Percentiles rank a stretch among this genome's conserved stretches.
phyloP scores from a whole-genome alignment of 2,329 filamentous ascomycete genomes.

The Ceratocystis variospora region DNA sequence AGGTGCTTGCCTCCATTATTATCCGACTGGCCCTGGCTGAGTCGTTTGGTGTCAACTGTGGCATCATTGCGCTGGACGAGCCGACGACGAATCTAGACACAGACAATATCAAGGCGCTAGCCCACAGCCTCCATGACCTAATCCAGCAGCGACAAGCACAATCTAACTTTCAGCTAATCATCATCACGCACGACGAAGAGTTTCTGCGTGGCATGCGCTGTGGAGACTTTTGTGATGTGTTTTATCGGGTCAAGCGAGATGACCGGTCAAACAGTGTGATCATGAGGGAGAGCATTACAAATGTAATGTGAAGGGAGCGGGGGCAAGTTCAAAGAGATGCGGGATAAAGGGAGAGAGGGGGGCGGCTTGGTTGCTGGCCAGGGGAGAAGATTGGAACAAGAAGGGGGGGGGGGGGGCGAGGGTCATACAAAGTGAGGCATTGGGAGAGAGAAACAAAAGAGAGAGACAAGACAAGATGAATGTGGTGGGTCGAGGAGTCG shows the following conservation, averaged over 20 bases:
- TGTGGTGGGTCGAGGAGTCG: neutral
- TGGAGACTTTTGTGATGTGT: constrained; percentile 81
- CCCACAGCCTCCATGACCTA: constrained; percentile 71
- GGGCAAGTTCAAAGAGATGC: too few relatives aligned
- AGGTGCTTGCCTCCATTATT: constrained; percentile 92
- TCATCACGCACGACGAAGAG: constrained; percentile 97
- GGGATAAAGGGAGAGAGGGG: too few relatives aligned
- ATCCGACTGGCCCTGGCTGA: constrained; percentile 92
- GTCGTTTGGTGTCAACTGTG: constrained; percentile 91
- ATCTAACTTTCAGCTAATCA: constrained; percentile 91
- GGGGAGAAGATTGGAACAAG: neutral
- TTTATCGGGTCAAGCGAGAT: constrained; percentile 75
- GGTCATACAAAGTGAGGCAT: neutral
- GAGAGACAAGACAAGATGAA: neutral
- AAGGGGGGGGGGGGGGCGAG: neutral
- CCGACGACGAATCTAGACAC: constrained; percentile 92
- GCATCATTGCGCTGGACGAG: constrained; percentile 90
- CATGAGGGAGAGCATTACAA: constrained; percentile 49
- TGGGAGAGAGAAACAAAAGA: neutral
- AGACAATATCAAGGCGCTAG: constrained; percentile 86
- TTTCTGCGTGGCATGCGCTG: constrained; percentile 90
- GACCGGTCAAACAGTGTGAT: constrained; percentile 80
- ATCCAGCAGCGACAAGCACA: constrained; percentile 73
- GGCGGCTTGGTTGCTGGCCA: too few relatives aligned
- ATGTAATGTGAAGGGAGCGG: constrained; percentile 27